Conservation (phyloP, 306 rosid species). For the Biancaea sappan region DNA sequence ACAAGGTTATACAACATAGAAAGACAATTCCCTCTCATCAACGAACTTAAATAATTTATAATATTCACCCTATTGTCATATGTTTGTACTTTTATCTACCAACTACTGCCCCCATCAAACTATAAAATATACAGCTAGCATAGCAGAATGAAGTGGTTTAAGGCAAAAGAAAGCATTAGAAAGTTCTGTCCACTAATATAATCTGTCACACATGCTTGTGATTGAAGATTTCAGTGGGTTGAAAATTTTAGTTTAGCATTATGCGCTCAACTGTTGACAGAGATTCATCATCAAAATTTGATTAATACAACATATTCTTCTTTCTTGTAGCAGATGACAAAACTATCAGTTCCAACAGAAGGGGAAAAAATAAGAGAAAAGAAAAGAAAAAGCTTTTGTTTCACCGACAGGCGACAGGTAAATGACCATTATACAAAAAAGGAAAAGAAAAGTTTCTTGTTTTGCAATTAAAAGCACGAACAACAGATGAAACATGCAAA, state of each 20-base stretch:
- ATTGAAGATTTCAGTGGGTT: too few relatives aligned
- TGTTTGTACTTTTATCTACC: background rate
- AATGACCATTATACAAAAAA: background rate
- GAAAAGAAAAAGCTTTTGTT: background rate
- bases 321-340: background rate
- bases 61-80: background rate
- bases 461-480: constrained; percentile 7
- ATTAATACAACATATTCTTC: background rate
- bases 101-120: background rate
- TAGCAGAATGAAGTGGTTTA: background rate
- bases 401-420: background rate
- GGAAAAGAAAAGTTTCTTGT: constrained; percentile 21
- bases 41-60: too few relatives aligned
- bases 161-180: background rate
- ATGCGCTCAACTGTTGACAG: background rate
- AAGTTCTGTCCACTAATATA: background rate
- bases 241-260: too few relatives aligned
- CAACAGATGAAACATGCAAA: constrained; percentile 25
- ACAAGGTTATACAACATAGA: too few relatives aligned
- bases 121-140: background rate
- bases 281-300: background rate
- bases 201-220: background rate
- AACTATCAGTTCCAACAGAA: background rate
- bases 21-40: too few relatives aligned
- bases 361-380: background rate